Base-by-base conservation (phyloP, 345 rosid genomes). In the Moricandia moricandioides region DNA sequence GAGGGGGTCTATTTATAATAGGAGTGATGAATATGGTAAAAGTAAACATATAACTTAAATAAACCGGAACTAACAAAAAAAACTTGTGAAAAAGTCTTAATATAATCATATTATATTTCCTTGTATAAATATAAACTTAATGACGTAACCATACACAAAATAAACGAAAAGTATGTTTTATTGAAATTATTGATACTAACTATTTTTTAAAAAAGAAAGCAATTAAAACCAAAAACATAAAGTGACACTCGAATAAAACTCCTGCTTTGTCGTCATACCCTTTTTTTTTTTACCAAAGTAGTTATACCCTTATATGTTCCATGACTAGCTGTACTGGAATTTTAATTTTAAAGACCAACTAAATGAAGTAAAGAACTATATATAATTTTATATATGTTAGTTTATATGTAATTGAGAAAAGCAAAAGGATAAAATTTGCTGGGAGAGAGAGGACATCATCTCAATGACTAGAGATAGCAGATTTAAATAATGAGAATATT, bases 1-100 rank as follows among this genome's bases (percentile, higher is more conserved):
- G 77, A 65, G 55, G 51, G 52, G 76, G 29, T 34, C 58, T 71
- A 47, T 58, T 24, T 77, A 76, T 69, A 63, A 35, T 11, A 65
- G 54, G 45, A 56, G 47, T 71, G 76, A 34, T 26, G 13, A 47
- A 33, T 18, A 14, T 13, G 18, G 47, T 77, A 35, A 71, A 69
- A 37, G 45, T 40, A 54, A 70, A 62, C 40, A 12, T 7, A 29
- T 47, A 27, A 16, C n/a, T 24, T 14, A 0, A 51, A 40, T 51
- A 68, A 61, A 4, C 54, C 6, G 18, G 37, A 26, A 54, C 70
- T 52, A 24, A 24, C 62, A 58, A 35, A 18, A 54, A 10, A 12
- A 9, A 39, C 5, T 40, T 55, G 4, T 54, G 4, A 26, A 9
- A 49, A 71, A 21, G 24, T 7, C 35, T 26, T 17, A 51, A 66